These are phyloP conservation scores for Sarocladium brachiariae DNA, from an alignment of 2,329 filamentous ascomycete genomes.

Conservation along the genomic window DNA sequence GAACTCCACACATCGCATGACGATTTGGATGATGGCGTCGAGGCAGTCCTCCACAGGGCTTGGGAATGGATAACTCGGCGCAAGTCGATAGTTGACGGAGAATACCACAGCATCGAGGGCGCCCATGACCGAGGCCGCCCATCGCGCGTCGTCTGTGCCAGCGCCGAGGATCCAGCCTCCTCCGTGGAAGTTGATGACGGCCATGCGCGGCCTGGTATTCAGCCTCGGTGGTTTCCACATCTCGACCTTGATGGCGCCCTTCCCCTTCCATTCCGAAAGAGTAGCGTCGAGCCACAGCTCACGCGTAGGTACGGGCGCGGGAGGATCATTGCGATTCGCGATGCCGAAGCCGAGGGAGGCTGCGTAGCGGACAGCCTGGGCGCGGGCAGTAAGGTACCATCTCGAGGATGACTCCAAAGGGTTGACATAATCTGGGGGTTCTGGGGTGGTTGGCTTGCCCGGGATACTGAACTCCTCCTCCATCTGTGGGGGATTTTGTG, in stretches of 20 bases:
- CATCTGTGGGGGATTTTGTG: slow-evolving; percentile 15
- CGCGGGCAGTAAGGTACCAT: slow-evolving; percentile 36
- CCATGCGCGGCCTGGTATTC: slow-evolving; percentile 35
- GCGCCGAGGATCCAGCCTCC: slow-evolving; percentile 60
- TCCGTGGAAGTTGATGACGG: slow-evolving; percentile 60
- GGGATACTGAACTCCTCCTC: slow-evolving; percentile 21
- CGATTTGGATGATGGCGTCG: slow-evolving; percentile 56
- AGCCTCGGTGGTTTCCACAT: slow-evolving; percentile 34
- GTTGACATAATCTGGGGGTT: slow-evolving; percentile 34
- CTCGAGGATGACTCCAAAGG: slow-evolving; percentile 36
- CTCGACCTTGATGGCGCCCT: slow-evolving; percentile 38
- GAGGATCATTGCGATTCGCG: slow-evolving; percentile 33
- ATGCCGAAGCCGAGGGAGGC: slow-evolving; percentile 36
- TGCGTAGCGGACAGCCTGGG: slow-evolving; percentile 36
- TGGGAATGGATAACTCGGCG: slow-evolving; percentile 58
- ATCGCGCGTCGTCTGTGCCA: slow-evolving; percentile 57
- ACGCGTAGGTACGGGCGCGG: slow-evolving; percentile 29
- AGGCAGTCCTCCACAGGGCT: slow-evolving; percentile 59
- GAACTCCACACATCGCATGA: slow-evolving; percentile 47
- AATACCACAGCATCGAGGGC: slow-evolving; percentile 52
- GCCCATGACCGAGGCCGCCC: slow-evolving; percentile 46
- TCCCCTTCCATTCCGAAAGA: slow-evolving; percentile 28
- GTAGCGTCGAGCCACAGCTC: slow-evolving; percentile 37
- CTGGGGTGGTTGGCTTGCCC: slow-evolving; percentile 23
- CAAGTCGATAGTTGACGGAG: slow-evolving; percentile 61